phyloP scores from a whole-genome alignment of 345 rosid species.

The Eucalyptus polybractea region DNA sequence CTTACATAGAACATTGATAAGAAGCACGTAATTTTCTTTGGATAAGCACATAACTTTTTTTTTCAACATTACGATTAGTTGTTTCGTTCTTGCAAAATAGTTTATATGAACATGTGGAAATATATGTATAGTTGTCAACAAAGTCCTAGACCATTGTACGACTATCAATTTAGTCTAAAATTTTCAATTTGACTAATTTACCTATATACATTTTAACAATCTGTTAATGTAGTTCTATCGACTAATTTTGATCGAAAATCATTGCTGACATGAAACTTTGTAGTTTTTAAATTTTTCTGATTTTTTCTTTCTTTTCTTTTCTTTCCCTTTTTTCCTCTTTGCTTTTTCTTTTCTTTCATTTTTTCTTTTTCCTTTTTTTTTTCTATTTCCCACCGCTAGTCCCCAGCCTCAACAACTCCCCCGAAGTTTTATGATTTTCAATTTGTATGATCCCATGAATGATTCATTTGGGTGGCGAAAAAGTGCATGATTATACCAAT shows the following conservation, averaged over 20 bases:
- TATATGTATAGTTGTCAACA: background rate
- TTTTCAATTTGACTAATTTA: background rate
- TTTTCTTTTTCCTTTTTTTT: too few relatives aligned
- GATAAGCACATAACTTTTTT: background rate
- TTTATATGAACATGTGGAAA: background rate
- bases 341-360: background rate
- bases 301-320: background rate
- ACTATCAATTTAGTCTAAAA: background rate
- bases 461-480: background rate
- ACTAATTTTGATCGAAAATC: background rate
- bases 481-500: background rate
- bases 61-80: background rate
- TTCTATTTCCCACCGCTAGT: background rate
- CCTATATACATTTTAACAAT: background rate
- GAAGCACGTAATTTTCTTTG: background rate
- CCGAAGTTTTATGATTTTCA: background rate
- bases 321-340: too few relatives aligned
- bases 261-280: background rate
- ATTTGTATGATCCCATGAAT: background rate
- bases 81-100: background rate
- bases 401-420: background rate
- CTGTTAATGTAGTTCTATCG: fast-evolving
- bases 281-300: background rate
- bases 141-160: background rate
- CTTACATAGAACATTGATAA: background rate